Conservation (phyloP, 2,329 filamentous ascomycete species). For the Alternaria infectoria region DNA sequence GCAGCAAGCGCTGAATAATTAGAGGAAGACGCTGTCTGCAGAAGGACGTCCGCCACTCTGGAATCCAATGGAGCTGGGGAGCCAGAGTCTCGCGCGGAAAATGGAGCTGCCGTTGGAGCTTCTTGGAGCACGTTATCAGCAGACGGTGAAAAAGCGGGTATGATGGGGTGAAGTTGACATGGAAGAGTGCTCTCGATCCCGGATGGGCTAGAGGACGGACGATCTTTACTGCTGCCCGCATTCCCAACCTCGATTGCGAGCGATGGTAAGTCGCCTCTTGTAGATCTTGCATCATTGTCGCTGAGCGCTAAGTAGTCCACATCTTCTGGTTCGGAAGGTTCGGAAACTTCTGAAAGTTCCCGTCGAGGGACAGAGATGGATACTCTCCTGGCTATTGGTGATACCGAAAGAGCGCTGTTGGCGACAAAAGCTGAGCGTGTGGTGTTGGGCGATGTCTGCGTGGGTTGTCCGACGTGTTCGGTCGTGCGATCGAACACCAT, state of each 20-base stretch:
- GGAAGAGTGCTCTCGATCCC: slow-evolving; percentile 6
- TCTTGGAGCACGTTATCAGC: background rate
- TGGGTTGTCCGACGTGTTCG: slow-evolving; percentile 13
- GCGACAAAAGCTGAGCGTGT: slow-evolving; percentile 39
- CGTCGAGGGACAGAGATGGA: slow-evolving; percentile 3
- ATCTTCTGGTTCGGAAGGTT: slow-evolving; percentile 9
- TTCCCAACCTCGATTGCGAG: slow-evolving; percentile 5
- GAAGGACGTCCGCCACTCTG: background rate
- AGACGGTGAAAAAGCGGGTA: background rate
- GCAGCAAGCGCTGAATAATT: background rate
- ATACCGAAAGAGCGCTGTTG: slow-evolving; percentile 38
- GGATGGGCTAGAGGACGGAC: background rate
- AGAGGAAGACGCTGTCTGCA: background rate
- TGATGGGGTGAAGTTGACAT: background rate
- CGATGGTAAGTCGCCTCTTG: slow-evolving; percentile 19
- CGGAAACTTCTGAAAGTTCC: slow-evolving; percentile 6
- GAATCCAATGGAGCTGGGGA: background rate
- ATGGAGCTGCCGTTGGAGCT: background rate
- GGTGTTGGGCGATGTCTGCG: slow-evolving; percentile 26
- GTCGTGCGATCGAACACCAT: slow-evolving; percentile 17
- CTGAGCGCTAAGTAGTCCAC: background rate
- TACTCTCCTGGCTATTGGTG: slow-evolving; percentile 15
- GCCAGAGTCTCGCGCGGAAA: background rate
- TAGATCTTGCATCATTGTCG: slow-evolving; percentile 9
- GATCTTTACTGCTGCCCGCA: background rate